Conservation (phyloP, 2,329 filamentous ascomycete genomes). For the Beauveria pseudobassiana region DNA sequence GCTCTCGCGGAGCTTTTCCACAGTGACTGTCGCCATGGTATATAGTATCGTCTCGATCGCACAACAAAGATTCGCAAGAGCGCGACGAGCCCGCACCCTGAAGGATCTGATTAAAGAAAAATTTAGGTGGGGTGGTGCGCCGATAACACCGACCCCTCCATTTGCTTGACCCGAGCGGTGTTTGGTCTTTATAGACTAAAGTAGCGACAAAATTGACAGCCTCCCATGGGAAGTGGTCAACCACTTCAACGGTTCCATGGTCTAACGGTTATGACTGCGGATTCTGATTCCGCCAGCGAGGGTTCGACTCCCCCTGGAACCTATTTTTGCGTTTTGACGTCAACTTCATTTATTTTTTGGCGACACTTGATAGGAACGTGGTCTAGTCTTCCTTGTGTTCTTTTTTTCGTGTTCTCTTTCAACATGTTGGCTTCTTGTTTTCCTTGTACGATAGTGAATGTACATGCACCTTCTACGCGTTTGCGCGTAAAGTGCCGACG, state of each 20-base stretch:
- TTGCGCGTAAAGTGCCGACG: background rate
- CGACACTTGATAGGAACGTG: no score
- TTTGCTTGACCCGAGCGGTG: background rate
- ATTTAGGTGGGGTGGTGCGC: conserved; percentile 16
- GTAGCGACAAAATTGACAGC: background rate
- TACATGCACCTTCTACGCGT: background rate
- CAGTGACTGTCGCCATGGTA: conserved; percentile 33
- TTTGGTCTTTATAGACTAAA: background rate
- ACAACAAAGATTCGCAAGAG: background rate
- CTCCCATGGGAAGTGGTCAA: conserved; percentile 20
- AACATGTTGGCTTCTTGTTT: background rate
- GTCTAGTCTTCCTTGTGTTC: no score
- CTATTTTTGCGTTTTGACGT: conserved; percentile 12
- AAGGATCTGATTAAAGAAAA: conserved; percentile 12
- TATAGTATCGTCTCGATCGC: conserved; percentile 8
- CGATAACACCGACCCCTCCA: conserved; percentile 16
- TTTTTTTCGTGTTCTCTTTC: background rate
- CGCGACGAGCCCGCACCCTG: background rate
- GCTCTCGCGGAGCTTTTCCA: conserved; percentile 61
- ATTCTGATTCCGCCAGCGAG: conserved; percentile 31
- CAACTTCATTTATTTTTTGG: no score
- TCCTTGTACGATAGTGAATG: no score
- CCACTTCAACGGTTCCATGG: conserved; percentile 25
- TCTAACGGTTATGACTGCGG: conserved; percentile 32
- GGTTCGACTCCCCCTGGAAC: conserved; percentile 30